Evolutionary conservation across 2,329 filamentous ascomycete species (phyloP).

Genomic region (Penicillium sp.): DNA sequence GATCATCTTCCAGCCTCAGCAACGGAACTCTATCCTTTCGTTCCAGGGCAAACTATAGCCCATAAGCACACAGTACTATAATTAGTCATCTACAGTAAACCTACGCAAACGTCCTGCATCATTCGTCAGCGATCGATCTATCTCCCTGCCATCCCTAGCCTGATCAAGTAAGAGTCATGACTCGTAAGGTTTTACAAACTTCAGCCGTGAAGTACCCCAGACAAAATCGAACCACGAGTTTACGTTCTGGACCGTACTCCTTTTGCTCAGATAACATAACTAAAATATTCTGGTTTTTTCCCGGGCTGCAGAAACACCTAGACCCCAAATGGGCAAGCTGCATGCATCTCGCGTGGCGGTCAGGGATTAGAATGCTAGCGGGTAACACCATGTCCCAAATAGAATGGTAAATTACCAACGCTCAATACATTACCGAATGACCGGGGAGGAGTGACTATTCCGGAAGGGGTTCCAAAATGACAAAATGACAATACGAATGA

Average conservation of each 20-base stretch:
- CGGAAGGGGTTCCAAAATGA: no score
- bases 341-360: constrained; percentile 29
- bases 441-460: neutral
- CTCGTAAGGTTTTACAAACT: constrained; percentile 2
- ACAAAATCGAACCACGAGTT: neutral
- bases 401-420: neutral
- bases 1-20: neutral
- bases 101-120: no score
- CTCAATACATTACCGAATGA: neutral
- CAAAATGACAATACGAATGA: neutral
- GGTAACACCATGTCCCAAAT: neutral
- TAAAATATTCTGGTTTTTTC: neutral
- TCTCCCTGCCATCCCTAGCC: neutral
- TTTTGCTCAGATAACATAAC: neutral
- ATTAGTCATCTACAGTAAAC: no score
- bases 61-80: no score
- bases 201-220: constrained; percentile 8
- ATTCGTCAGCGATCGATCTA: neutral
- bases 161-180: constrained; percentile 1
- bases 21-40: neutral
- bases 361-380: constrained; percentile 24
- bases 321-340: constrained; percentile 7
- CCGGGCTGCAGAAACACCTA: neutral
- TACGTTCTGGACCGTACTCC: neutral
- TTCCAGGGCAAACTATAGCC: neutral